phyloP scores from a whole-genome alignment of 306 rosid species.

The Glycyrrhiza uralensis region DNA sequence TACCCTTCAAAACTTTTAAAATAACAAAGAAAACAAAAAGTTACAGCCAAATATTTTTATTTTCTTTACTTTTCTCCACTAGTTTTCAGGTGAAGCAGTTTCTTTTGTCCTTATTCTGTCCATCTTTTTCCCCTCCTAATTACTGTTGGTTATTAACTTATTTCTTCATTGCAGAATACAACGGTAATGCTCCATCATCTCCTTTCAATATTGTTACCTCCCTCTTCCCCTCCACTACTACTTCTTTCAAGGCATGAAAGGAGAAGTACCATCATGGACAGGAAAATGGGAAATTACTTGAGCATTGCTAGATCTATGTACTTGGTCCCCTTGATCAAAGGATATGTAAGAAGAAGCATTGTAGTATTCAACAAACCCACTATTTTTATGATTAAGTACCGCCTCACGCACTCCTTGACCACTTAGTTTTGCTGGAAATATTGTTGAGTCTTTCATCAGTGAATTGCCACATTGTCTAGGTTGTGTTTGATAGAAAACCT shows the following conservation, averaged over 20 bases:
- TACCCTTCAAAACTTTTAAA: conserved; percentile 26
- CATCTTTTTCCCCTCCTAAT: conserved; percentile 18
- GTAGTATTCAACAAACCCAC: conserved; percentile 45
- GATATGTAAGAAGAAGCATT: conserved; percentile 50
- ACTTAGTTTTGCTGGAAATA: conserved; percentile 28
- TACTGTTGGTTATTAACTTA: conserved; percentile 35
- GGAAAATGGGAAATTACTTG: conserved; percentile 46
- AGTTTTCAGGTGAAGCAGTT: conserved; percentile 30
- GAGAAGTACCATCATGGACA: conserved; percentile 48
- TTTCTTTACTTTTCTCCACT: neutral
- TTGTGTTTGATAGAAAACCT: conserved; percentile 82
- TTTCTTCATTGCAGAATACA: conserved; percentile 30
- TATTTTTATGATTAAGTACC: conserved; percentile 28
- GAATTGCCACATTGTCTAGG: conserved; percentile 83
- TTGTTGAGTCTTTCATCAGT: conserved; percentile 40
- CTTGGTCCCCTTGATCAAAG: conserved; percentile 55
- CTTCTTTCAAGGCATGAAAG: conserved; percentile 46
- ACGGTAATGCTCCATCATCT: conserved; percentile 3
- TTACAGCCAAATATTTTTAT: conserved; percentile 26
- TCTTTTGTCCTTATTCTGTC: conserved; percentile 36
- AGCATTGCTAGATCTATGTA: conserved; percentile 43
- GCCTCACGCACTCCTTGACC: conserved; percentile 33
- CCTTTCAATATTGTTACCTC: neutral
- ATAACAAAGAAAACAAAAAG: neutral
- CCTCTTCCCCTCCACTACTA: too few relatives aligned